Evolutionary conservation across 352 stramenopile species (phyloP).

Genomic region (Globisporangium polare): DNA sequence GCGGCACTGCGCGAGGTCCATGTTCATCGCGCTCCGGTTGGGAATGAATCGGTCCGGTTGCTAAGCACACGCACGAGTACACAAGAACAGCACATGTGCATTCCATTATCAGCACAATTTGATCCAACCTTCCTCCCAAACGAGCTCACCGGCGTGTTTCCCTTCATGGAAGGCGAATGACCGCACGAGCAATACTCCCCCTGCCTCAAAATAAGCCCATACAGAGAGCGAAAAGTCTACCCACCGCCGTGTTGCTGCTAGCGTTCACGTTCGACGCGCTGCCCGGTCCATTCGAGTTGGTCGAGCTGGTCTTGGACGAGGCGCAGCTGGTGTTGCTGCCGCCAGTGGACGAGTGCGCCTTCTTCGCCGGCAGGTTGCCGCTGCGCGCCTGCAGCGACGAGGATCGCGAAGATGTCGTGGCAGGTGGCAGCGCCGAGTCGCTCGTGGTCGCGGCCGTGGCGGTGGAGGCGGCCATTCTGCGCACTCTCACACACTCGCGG

Average conservation of each 20-base stretch:
- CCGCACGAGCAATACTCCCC: not conserved
- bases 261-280: conserved; percentile 24
- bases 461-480: conserved; percentile 5
- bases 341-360: conserved; percentile 13
- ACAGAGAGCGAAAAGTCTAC: not conserved
- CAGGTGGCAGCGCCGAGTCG: not conserved
- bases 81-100: not conserved
- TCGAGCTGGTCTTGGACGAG: conserved; percentile 7
- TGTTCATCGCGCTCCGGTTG: conserved; percentile 84
- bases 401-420: not conserved
- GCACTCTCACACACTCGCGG: not conserved
- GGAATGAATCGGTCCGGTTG: conserved; percentile 80
- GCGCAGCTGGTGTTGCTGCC: conserved; percentile 5
- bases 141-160: not conserved
- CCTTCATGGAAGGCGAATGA: not conserved
- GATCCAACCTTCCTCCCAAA: not conserved
- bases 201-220: not conserved
- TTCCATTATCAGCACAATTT: not conserved
- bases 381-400: conserved; percentile 12
- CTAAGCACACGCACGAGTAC: conserved; percentile 16
- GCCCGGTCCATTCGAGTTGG: conserved; percentile 5
- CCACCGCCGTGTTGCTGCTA: conserved; percentile 9
- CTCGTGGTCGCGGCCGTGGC: not conserved
- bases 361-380: conserved; percentile 32
- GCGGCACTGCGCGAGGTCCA: conserved; percentile 72